Conservation (phyloP, 2,329 filamentous ascomycete genomes). For the Fusarium longipes region DNA sequence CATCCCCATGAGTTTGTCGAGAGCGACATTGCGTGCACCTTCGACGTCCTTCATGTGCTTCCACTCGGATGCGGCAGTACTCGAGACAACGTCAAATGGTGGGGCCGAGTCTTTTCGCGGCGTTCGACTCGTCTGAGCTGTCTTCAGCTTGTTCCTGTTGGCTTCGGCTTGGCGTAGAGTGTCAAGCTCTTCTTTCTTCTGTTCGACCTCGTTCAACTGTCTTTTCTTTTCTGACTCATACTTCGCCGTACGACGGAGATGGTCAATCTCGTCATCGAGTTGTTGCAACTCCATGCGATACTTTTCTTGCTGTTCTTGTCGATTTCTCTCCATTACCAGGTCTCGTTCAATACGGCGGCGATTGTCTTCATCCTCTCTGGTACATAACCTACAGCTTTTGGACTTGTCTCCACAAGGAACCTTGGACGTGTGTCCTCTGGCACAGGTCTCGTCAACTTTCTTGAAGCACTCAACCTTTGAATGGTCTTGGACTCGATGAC, state of each 20-base stretch:
- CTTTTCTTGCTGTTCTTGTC: conserved; percentile 56
- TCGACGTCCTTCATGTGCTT: conserved; percentile 66
- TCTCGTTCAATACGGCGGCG: conserved; percentile 59
- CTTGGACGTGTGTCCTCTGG: conserved; percentile 60
- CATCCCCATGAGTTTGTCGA: conserved; percentile 76
- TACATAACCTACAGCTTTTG: conserved; percentile 63
- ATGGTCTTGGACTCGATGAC: conserved; percentile 72
- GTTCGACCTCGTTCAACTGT: conserved; percentile 56
- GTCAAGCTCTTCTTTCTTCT: conserved; percentile 60
- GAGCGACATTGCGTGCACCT: conserved; percentile 59
- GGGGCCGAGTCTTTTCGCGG: background rate
- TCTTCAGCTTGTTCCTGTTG: conserved; percentile 30
- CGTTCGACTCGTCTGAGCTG: background rate
- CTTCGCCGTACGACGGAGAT: conserved; percentile 56
- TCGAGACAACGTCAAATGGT: background rate
- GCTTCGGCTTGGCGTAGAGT: conserved; percentile 51
- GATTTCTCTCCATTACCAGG: conserved; percentile 61
- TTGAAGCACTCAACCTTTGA: conserved; percentile 55
- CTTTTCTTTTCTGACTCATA: conserved; percentile 58
- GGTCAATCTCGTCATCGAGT: conserved; percentile 66
- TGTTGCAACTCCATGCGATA: conserved; percentile 60
- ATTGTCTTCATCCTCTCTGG: conserved; percentile 58
- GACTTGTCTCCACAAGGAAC: conserved; percentile 58
- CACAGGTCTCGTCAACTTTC: conserved; percentile 59
- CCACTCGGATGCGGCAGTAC: conserved; percentile 64